phyloP scores from a whole-genome alignment of 345 rosid genomes.

The Ceriops zippeliana region DNA sequence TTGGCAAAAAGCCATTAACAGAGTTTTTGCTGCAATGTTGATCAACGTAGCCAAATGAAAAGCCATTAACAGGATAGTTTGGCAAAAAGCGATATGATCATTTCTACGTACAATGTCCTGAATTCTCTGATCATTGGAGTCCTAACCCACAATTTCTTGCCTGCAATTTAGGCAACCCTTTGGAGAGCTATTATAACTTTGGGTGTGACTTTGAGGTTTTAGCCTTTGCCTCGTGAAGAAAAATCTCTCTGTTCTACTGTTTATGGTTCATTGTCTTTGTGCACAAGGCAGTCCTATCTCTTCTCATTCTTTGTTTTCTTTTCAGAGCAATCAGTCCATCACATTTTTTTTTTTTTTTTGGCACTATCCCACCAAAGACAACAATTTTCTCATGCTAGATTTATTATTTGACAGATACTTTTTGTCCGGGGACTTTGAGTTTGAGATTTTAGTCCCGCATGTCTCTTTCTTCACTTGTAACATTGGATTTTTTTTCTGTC shows the following conservation, averaged over 20 bases:
- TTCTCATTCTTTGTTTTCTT: conserved; percentile 3
- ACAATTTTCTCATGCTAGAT: neutral
- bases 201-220: conserved; percentile 12
- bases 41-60: conserved; percentile 41
- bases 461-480: neutral
- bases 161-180: conserved; percentile 17
- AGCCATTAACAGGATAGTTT: conserved; percentile 12
- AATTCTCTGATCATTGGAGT: conserved; percentile 29
- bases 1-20: conserved; percentile 53
- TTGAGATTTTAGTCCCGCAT: conserved; percentile 5
- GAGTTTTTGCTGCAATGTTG: conserved; percentile 43
- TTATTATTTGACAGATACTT: neutral
- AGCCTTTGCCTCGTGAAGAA: conserved; percentile 44
- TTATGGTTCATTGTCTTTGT: conserved; percentile 24
- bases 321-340: neutral
- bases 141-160: conserved; percentile 11
- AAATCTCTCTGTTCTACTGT: conserved; percentile 12
- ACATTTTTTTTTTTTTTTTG: too few relatives aligned
- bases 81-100: neutral
- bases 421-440: conserved; percentile 19
- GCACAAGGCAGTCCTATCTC: conserved; percentile 22
- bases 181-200: neutral
- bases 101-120: conserved; percentile 14
- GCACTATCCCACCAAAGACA: too few relatives aligned
- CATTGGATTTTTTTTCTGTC: neutral